Percentiles rank a stretch among this genome's conserved stretches.
Conservation (phyloP, 495 filamentous ascomycete genomes). For the Chaetomidium leptoderma region DNA sequence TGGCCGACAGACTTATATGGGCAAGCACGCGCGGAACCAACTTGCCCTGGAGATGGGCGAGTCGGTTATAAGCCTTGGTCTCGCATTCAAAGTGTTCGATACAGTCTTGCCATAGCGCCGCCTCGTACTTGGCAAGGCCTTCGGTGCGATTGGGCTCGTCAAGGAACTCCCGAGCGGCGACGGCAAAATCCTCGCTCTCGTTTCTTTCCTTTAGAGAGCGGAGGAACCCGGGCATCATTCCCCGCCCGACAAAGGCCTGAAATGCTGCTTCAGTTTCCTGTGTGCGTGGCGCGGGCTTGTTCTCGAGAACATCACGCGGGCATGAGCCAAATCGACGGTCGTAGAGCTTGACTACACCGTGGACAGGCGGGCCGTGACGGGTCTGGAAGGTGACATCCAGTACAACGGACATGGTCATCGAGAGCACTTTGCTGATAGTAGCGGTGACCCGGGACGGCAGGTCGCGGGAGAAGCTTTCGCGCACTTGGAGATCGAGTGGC, state of each 20-base stretch:
- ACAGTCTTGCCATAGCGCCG: conserved; percentile 6
- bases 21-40: neutral
- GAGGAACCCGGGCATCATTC: conserved; percentile 14
- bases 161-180: conserved; percentile 5
- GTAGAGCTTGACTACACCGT: conserved; percentile 13
- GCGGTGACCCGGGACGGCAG: conserved; percentile 7
- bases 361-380: conserved; percentile 4
- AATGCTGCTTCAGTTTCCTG: conserved; percentile 10
- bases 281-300: conserved; percentile 2
- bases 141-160: conserved; percentile 4
- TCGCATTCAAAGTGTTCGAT: conserved; percentile 13
- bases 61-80: conserved; percentile 11
- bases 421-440: conserved; percentile 12
- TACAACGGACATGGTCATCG: conserved; percentile 14
- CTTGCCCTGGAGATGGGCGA: conserved; percentile 7
- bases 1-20: conserved; percentile 9
- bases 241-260: conserved; percentile 8
- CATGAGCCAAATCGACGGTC: conserved; percentile 15
- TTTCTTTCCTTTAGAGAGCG: neutral
- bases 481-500: conserved; percentile 9
- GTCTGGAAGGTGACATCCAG: conserved; percentile 11
- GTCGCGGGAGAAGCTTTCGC: conserved; percentile 8
- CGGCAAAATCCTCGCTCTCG: conserved; percentile 1
- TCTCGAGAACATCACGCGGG: neutral
- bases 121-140: conserved; percentile 16